These are phyloP conservation scores for Coniosporium tulheliwenetii DNA, from an alignment of 2,329 filamentous ascomycete genomes.

Conservation along the genomic window DNA sequence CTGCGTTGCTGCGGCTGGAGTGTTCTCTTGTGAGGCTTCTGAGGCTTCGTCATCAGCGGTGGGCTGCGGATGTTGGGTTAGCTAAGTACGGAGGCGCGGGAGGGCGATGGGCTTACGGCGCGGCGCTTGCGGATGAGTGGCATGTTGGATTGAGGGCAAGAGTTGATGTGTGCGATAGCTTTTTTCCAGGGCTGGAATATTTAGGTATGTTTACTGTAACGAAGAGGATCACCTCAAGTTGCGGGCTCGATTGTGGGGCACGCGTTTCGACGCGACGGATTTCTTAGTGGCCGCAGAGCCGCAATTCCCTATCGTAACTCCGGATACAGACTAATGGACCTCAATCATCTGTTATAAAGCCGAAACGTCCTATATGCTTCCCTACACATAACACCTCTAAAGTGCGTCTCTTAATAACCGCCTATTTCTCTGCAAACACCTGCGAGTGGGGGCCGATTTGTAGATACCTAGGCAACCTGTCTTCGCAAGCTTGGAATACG, in stretches of 20 bases:
- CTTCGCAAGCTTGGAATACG: no score
- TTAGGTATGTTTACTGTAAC: background rate
- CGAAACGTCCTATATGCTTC: no score
- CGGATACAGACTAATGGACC: no score
- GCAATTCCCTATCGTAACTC: no score
- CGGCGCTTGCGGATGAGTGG: slow-evolving; percentile 5
- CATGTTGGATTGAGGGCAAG: slow-evolving; percentile 1
- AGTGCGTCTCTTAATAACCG: no score
- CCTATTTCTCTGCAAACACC: no score
- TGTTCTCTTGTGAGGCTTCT: background rate
- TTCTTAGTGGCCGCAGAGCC: background rate
- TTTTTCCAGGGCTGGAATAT: background rate
- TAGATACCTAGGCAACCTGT: no score
- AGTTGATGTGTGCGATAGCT: no score
- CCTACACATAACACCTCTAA: no score
- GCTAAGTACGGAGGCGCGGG: background rate
- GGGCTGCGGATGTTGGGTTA: background rate
- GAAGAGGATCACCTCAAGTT: background rate
- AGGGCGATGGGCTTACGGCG: slow-evolving; percentile 2
- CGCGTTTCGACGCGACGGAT: background rate
- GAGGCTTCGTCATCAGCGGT: slow-evolving; percentile 2
- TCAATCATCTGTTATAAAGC: no score
- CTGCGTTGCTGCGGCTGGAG: slow-evolving; percentile 5
- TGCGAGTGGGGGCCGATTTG: no score
- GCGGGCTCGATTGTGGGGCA: background rate